Conservation (phyloP, 1,284 basidiomycete genomes). For the Phellinidium pouzarii region DNA sequence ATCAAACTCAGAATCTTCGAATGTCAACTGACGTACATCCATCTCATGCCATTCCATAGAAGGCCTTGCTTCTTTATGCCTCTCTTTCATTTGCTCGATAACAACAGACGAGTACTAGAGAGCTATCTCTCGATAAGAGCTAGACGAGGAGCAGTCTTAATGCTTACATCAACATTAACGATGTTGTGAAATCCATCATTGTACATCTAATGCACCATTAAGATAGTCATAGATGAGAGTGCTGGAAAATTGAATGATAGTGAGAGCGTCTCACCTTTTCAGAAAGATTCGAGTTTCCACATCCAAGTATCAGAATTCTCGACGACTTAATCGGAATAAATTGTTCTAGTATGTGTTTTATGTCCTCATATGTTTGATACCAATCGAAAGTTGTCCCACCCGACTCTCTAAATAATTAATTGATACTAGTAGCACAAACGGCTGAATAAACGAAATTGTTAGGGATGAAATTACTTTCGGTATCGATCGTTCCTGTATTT, state of each 20-base stretch:
- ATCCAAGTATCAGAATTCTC: constrained; percentile 82
- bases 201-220: constrained; percentile 60
- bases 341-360: constrained; percentile 51
- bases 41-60: constrained; percentile 86
- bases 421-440: background rate
- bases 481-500: constrained; percentile 59
- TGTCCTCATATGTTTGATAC: constrained; percentile 73
- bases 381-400: constrained; percentile 74
- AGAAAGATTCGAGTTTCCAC: constrained; percentile 81
- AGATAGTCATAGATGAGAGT: constrained; percentile 4
- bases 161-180: constrained; percentile 74
- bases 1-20: constrained; percentile 68
- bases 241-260: no score
- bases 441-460: background rate
- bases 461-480: constrained; percentile 54
- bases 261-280: constrained; percentile 44
- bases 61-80: constrained; percentile 48
- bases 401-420: constrained; percentile 20
- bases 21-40: constrained; percentile 74
- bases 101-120: constrained; percentile 73
- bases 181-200: constrained; percentile 84
- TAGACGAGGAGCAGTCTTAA: background rate
- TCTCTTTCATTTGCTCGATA: constrained; percentile 73
- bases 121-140: background rate
- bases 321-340: constrained; percentile 60